Percentiles rank a stretch among this genome's conserved stretches.
Evolutionary conservation across 2,329 filamentous ascomycete species (phyloP).

Genomic region (Simplicillium sp.): DNA sequence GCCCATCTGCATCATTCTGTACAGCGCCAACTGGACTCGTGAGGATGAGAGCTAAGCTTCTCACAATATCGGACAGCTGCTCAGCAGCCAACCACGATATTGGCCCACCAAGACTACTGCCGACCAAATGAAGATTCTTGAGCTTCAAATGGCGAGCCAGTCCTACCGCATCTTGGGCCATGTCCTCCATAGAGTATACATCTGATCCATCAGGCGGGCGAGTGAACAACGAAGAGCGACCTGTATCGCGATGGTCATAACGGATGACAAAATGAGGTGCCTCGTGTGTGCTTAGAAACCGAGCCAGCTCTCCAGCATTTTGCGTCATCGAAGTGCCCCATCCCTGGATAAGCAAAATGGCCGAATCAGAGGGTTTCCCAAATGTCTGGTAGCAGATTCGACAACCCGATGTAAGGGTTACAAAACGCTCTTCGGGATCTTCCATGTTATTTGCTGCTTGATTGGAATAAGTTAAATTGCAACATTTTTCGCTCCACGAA

Average conservation of each 20-base stretch:
- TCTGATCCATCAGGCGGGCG: constrained; percentile 9
- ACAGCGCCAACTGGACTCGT: constrained; percentile 12
- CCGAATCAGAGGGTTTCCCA: constrained; percentile 13
- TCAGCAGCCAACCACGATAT: constrained; percentile 13
- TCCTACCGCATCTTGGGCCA: constrained; percentile 17
- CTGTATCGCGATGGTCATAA: constrained; percentile 15
- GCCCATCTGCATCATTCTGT: constrained; percentile 9
- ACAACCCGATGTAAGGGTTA: constrained; percentile 13
- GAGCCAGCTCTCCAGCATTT: constrained; percentile 12
- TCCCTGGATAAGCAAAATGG: constrained; percentile 15
- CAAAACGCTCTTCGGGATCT: constrained; percentile 13
- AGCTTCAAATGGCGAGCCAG: constrained; percentile 15
- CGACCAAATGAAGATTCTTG: constrained; percentile 14
- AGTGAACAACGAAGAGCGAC: constrained; percentile 14
- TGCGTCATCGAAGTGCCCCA: constrained; percentile 14
- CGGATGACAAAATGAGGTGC: constrained; percentile 12
- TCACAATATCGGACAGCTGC: constrained; percentile 8
- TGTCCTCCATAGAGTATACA: constrained; percentile 15
- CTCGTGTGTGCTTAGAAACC: constrained; percentile 8
- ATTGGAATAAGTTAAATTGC: too few species aligned
- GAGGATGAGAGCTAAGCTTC: constrained; percentile 14
- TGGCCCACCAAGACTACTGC: constrained; percentile 16
- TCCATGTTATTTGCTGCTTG: too few species aligned
- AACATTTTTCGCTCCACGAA: too few species aligned
- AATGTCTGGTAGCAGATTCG: constrained; percentile 19